Conservation (phyloP, 768 basidiomycete species). For the Panaeolus papilionaceus region DNA sequence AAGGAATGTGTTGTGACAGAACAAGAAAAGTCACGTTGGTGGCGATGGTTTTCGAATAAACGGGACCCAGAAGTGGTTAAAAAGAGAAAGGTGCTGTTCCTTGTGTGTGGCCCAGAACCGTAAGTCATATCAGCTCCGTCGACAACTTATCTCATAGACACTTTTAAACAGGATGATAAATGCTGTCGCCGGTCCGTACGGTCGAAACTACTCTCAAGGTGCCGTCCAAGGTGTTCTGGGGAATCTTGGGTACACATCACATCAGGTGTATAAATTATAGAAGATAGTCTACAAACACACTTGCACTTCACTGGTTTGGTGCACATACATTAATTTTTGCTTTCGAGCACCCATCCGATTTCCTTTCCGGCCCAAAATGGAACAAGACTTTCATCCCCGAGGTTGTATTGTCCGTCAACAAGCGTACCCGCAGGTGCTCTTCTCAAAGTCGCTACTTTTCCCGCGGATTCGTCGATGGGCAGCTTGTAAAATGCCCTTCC, state of each 20-base stretch:
- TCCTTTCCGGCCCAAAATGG: constrained; percentile 91
- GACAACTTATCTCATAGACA: neutral
- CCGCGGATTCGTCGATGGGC: constrained; percentile 32
- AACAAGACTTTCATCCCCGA: constrained; percentile 60
- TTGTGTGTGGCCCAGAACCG: constrained; percentile 89
- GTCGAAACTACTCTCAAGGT: constrained; percentile 79
- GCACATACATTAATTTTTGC: neutral
- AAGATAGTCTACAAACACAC: neutral
- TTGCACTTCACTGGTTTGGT: neutral
- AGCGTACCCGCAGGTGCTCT: constrained; percentile 41
- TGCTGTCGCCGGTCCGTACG: constrained; percentile 78
- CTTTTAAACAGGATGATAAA: constrained; percentile 66
- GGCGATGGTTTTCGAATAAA: constrained; percentile 38
- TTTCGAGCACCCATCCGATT: constrained; percentile 71
- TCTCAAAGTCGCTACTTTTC: constrained; percentile 48
- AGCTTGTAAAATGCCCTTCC: constrained; percentile 84
- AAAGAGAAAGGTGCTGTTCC: constrained; percentile 58
- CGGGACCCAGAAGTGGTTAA: constrained; percentile 25
- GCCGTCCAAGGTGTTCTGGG: constrained; percentile 69
- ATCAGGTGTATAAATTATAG: constrained; percentile 75
- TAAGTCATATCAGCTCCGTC: constrained; percentile 41
- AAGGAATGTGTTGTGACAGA: constrained; percentile 44
- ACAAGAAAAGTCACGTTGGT: constrained; percentile 37
- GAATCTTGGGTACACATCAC: constrained; percentile 64
- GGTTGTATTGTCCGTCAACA: constrained; percentile 56